phyloP scores from a whole-genome alignment of 73 alveolate species.

The Paramecium sonneborni region DNA sequence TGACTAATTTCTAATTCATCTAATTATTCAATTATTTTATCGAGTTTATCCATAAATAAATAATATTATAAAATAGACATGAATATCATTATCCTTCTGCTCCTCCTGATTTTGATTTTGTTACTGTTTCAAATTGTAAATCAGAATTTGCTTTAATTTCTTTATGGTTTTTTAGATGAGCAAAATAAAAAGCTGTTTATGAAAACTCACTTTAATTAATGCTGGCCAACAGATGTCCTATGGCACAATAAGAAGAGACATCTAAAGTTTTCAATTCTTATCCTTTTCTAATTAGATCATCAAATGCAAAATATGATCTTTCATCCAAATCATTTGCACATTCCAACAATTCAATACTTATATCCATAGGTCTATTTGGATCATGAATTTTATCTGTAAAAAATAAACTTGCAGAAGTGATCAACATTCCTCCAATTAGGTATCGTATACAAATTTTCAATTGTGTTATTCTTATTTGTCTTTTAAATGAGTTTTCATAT shows the following conservation, averaged over 20 bases:
- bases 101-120: background rate
- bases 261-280: background rate
- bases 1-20: constrained; percentile 18
- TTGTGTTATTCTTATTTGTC: background rate
- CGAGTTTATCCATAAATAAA: constrained; percentile 31
- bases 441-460: background rate
- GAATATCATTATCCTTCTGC: background rate
- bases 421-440: background rate
- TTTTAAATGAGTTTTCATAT: background rate
- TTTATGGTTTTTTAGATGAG: background rate
- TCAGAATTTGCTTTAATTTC: background rate
- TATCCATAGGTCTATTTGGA: background rate
- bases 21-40: background rate
- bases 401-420: background rate
- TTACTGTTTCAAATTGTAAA: background rate
- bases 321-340: background rate
- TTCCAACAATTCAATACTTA: background rate
- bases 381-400: background rate
- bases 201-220: background rate
- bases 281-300: background rate
- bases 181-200: background rate
- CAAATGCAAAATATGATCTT: background rate
- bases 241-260: background rate
- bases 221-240: background rate
- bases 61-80: background rate